Conservation (phyloP, 495 filamentous ascomycete species). For the Aspergillus carlsbadensis region DNA sequence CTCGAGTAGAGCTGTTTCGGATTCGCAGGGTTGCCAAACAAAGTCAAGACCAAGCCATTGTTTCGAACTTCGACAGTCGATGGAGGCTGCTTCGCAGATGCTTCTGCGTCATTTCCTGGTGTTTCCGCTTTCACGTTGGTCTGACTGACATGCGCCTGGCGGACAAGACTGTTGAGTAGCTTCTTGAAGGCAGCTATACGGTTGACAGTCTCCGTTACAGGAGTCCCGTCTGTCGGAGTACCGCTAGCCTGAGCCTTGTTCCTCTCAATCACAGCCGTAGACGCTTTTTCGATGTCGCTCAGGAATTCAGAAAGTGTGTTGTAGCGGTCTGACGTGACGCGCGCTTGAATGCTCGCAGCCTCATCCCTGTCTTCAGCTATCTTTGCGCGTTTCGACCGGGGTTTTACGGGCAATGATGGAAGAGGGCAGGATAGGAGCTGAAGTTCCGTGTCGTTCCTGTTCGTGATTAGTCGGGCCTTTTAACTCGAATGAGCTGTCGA, state of each 20-base stretch:
- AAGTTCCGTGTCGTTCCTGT: constrained; percentile 43
- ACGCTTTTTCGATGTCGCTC: constrained; percentile 51
- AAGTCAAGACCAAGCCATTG: constrained; percentile 63
- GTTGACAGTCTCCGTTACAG: constrained; percentile 40
- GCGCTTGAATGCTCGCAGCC: constrained; percentile 36
- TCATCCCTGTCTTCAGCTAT: constrained; percentile 40
- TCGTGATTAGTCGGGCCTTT: constrained; percentile 21
- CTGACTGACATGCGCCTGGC: constrained; percentile 37
- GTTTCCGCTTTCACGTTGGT: constrained; percentile 41
- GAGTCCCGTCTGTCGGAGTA: constrained; percentile 29
- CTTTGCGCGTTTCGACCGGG: constrained; percentile 50
- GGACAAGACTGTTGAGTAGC: constrained; percentile 48
- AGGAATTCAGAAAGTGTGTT: constrained; percentile 47
- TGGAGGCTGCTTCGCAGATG: constrained; percentile 23
- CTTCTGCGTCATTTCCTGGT: constrained; percentile 38
- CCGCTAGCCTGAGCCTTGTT: constrained; percentile 38
- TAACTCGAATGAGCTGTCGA: constrained; percentile 7
- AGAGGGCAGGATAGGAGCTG: constrained; percentile 44
- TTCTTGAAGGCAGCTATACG: constrained; percentile 49
- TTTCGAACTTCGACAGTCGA: constrained; percentile 32
- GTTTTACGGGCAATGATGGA: constrained; percentile 41
- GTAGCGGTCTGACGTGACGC: constrained; percentile 44
- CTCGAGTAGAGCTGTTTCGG: constrained; percentile 83
- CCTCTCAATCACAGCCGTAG: constrained; percentile 42
- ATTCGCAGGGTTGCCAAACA: constrained; percentile 65